A percentile compares a stretch with the other conserved stretches of the same genome.
Conservation (phyloP, 2,329 filamentous ascomycete species). For the Stagonosporopsis chrysanthemi region DNA sequence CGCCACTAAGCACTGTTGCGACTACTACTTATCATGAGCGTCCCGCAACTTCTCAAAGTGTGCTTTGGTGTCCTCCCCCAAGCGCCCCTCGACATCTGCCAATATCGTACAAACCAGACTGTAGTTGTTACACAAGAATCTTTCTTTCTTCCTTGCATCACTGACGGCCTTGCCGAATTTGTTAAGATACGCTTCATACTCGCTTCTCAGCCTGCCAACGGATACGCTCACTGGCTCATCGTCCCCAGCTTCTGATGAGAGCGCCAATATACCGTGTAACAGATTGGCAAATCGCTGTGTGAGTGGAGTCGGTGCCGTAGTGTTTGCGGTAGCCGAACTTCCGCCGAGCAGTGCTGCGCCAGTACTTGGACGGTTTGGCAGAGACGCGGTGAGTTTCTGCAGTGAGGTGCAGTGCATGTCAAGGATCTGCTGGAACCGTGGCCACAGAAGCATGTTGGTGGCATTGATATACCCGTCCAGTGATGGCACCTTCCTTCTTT, state of each 20-base stretch:
- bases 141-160: constrained; percentile 80
- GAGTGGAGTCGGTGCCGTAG: constrained; percentile 85
- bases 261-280: constrained; percentile 79
- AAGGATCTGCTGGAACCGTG: constrained; percentile 92
- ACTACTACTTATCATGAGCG: constrained; percentile 38
- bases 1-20: neutral
- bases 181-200: constrained; percentile 83
- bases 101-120: constrained; percentile 94
- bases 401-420: constrained; percentile 91
- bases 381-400: constrained; percentile 61
- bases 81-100: constrained; percentile 71
- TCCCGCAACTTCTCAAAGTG: constrained; percentile 72
- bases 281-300: constrained; percentile 97
- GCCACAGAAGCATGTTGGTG: constrained; percentile 96
- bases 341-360: constrained; percentile 48
- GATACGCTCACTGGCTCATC: constrained; percentile 91
- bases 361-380: constrained; percentile 48
- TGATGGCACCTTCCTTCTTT: constrained; percentile 87
- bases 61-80: constrained; percentile 75
- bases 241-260: constrained; percentile 90
- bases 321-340: constrained; percentile 59
- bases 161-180: constrained; percentile 78
- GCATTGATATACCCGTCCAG: constrained; percentile 93
- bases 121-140: constrained; percentile 96
- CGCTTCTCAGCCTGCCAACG: constrained; percentile 75